A percentile compares a stretch with the other conserved stretches of the same genome.
Evolutionary conservation across 169 alveolate genomes (phyloP).

Genomic region (Babesia sp.): DNA sequence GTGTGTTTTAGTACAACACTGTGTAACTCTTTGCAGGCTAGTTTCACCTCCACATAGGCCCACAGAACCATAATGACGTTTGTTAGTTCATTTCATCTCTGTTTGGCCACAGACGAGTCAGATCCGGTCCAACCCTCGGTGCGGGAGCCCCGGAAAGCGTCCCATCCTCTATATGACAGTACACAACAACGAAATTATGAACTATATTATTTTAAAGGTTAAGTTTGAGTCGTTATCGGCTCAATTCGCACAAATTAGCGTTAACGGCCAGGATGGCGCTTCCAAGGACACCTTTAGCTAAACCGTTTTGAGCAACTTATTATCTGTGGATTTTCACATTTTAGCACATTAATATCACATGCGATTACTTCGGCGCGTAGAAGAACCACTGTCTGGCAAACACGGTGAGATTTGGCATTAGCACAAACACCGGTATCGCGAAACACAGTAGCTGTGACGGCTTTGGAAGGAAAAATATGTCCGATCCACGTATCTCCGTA

Average conservation of each 20-base stretch:
- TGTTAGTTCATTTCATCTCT: not conserved
- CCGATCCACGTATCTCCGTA: constrained; percentile 60
- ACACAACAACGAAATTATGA: not conserved
- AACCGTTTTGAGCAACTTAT: too few species aligned
- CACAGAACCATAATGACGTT: constrained; percentile 13
- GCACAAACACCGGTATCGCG: constrained; percentile 75
- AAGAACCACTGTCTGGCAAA: constrained; percentile 75
- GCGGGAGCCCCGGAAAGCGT: not conserved
- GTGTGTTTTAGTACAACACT: not conserved
- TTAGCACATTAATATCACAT: too few species aligned
- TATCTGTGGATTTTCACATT: too few species aligned
- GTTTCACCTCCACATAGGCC: constrained; percentile 16
- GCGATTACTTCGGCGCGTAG: constrained; percentile 69
- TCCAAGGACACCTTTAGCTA: too few species aligned
- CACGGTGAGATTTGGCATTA: constrained; percentile 75
- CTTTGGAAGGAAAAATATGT: constrained; percentile 73
- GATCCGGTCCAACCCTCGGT: not conserved
- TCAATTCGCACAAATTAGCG: too few species aligned
- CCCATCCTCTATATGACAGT: not conserved
- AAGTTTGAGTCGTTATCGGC: too few species aligned
- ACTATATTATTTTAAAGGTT: not conserved
- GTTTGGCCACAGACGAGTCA: not conserved
- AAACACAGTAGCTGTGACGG: constrained; percentile 72
- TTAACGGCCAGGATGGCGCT: too few species aligned
- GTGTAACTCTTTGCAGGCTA: constrained; percentile 11